Evolutionary conservation across 1,139 yeast species (phyloP).

Genomic region (Taphrina communis): DNA sequence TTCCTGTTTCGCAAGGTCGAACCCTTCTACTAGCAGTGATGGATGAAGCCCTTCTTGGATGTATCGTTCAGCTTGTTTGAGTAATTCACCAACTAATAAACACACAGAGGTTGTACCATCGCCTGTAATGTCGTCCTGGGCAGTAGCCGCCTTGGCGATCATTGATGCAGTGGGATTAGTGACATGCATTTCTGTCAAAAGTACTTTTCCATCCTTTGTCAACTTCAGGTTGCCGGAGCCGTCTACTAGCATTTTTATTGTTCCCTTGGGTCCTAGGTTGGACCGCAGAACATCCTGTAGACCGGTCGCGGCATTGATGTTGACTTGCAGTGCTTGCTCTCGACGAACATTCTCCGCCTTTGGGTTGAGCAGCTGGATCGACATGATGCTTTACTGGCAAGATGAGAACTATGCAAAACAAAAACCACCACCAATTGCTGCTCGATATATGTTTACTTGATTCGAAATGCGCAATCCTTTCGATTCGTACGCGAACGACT

Average conservation of each 20-base stretch:
- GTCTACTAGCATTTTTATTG: conserved; percentile 92
- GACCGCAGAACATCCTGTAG: conserved; percentile 88
- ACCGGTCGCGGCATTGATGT: conserved; percentile 96
- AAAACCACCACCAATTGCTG: too few relatives aligned
- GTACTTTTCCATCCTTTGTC: conserved; percentile 96
- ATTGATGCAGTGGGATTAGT: conserved; percentile 99
- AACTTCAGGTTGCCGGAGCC: conserved; percentile 95
- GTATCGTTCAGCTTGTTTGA: conserved; percentile 92
- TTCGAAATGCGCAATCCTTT: too few relatives aligned
- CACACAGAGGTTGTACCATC: conserved; percentile 99
- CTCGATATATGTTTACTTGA: too few relatives aligned
- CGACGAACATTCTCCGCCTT: conserved; percentile 95
- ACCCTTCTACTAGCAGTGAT: conserved; percentile 90
- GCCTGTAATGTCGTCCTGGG: conserved; percentile 98
- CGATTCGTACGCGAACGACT: conserved; percentile 3
- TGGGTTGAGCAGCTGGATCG: conserved; percentile 80
- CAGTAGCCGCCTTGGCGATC: conserved; percentile 88
- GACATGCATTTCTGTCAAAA: conserved; percentile 94
- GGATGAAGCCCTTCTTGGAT: conserved; percentile 96
- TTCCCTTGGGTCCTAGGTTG: conserved; percentile 96
- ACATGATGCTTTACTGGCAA: conserved; percentile 9
- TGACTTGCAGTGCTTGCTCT: conserved; percentile 88
- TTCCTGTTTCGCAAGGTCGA: conserved; percentile 83
- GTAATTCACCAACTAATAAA: conserved; percentile 87
- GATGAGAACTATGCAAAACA: neutral